These are phyloP conservation scores for Eucalyptus brandiana DNA, from an alignment of 345 rosid species.

Conservation along the genomic window DNA sequence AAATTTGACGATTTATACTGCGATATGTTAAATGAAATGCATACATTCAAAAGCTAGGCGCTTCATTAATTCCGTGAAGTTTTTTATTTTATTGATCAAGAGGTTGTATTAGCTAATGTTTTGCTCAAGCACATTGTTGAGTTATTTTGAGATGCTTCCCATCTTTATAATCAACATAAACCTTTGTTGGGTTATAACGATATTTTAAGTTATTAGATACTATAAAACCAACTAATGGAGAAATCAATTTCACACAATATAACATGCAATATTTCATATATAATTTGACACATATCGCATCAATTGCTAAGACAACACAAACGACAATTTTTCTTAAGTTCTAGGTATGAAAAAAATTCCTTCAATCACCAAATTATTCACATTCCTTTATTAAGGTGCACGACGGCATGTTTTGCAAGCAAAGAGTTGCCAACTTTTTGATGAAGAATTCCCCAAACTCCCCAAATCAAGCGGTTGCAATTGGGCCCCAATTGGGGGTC, in stretches of 20 bases:
- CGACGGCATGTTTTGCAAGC: not conserved
- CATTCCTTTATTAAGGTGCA: not conserved
- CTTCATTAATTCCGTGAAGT: too few species aligned
- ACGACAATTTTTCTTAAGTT: not conserved
- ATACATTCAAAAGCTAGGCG: not conserved
- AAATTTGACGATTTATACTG: not conserved
- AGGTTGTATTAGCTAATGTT: not conserved
- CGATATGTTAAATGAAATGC: not conserved
- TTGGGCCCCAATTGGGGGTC: slow-evolving; percentile 7
- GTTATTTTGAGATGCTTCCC: not conserved
- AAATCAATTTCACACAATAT: not conserved
- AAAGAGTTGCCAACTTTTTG: not conserved
- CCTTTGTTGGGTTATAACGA: too few species aligned
- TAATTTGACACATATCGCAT: too few species aligned
- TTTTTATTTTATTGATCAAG: too few species aligned
- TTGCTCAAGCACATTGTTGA: not conserved
- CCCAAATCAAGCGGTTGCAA: slow-evolving; percentile 5
- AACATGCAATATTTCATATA: not conserved
- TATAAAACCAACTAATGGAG: not conserved
- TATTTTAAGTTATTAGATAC: not conserved
- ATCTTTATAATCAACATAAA: not conserved
- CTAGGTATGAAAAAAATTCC: not conserved
- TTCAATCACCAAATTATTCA: not conserved
- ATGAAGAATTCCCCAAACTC: not conserved
- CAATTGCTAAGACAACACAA: not conserved